These are phyloP conservation scores for Purpureocillium takamizusanense DNA, from an alignment of 2,329 filamentous ascomycete species.

Conservation along the genomic window DNA sequence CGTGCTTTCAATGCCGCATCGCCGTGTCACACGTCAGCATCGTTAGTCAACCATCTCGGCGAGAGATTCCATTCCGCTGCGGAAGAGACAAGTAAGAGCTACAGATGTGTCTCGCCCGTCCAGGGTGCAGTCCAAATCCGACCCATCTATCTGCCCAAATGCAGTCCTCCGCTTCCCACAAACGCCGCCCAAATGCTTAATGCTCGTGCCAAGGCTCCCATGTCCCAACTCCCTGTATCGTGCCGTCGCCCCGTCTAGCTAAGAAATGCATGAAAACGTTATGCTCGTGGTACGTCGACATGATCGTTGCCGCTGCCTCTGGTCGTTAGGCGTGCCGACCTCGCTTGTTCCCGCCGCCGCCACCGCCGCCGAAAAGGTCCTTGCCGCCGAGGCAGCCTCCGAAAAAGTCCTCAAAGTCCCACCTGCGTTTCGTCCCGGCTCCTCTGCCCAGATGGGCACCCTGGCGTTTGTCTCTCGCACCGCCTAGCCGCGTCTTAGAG, in stretches of 20 bases:
- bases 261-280: conserved; percentile 3
- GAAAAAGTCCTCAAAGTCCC: conserved; percentile 68
- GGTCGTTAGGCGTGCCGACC: conserved; percentile 32
- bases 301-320: conserved; percentile 4
- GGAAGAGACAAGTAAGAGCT: too few species aligned
- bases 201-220: conserved; percentile 23
- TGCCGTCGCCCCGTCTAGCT: conserved; percentile 17
- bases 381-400: conserved; percentile 58
- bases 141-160: conserved; percentile 23
- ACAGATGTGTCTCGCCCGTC: background rate
- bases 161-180: conserved; percentile 7
- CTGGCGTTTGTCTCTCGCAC: conserved; percentile 14
- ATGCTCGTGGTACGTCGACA: conserved; percentile 4
- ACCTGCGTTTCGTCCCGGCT: conserved; percentile 62
- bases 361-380: conserved; percentile 42
- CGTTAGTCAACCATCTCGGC: too few species aligned
- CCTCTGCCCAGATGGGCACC: conserved; percentile 46
- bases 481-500: conserved; percentile 19
- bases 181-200: conserved; percentile 9
- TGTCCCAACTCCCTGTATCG: conserved; percentile 15
- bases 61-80: too few species aligned
- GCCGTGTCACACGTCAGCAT: too few species aligned
- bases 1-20: too few species aligned
- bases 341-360: conserved; percentile 35
- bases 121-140: conserved; percentile 9